Base-by-base conservation (phyloP, 805 yeast species). In the Brettanomyces anomalus region DNA sequence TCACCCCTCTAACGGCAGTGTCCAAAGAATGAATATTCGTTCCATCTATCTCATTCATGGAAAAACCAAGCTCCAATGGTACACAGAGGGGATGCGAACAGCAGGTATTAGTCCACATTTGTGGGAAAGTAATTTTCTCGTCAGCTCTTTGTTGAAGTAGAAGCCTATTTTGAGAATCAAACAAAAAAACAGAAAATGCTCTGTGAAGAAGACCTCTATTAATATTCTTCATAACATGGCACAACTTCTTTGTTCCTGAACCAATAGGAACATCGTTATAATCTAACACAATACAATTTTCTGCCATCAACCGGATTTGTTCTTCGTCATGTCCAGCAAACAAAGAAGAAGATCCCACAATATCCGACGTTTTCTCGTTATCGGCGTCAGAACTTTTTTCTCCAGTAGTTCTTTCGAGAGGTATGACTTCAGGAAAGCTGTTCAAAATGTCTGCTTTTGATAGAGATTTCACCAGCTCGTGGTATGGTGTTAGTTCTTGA, bases 101-200 rank as follows among this genome's bases (percentile, higher is more conserved):
- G 66, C 99, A 93, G 2, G 99, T 93, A 62, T 93, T 93, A 20
- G 99, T 93, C 99, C 99, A 93, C 82, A 89, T 79, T 45, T 79
- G 79, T 1, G 97, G 95, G 64, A 93, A 93, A 1, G 99, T 93
- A 66, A 93, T 93, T 63, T 93, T 93, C 61, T 93, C 97, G 40
- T 80, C 79, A 0, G 99, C 97, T 54, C 99, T 79, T 67, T 90
- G 97, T 67, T 93, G 99, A 52, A 93, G 70, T 45, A 93, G 71
- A 48, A 93, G 72, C 63, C 83, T 73, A 46, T 79, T 79, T 37
- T 85, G 76, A 18, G 75, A 76, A 61, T 88, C 82, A 69, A 93
- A 93, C 43, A 90, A 66, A 55, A 93, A 93, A n/a, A 89, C 96
- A 20, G 96, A 85, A 60, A 93, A 93, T 0, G 97, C 97, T 52